phyloP scores from a whole-genome alignment of 2,329 filamentous ascomycete genomes.

The Cryphonectria japonica region DNA sequence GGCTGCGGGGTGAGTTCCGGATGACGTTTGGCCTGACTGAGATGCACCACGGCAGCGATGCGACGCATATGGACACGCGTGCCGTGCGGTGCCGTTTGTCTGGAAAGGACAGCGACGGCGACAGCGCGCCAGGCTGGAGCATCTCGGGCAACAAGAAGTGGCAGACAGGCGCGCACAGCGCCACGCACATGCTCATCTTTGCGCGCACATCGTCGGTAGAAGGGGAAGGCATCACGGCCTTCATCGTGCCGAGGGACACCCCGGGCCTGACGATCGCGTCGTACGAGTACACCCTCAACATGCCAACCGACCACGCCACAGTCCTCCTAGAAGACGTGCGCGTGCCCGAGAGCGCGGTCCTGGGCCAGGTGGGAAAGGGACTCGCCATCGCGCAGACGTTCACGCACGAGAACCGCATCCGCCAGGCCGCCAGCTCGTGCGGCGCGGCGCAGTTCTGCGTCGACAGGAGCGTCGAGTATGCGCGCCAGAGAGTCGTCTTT shows the following conservation, averaged over 20 bases:
- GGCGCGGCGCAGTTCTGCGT: constrained; percentile 65
- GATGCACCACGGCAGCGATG: constrained; percentile 64
- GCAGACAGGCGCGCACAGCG: constrained; percentile 66
- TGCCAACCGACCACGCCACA: constrained; percentile 69
- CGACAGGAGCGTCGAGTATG: constrained; percentile 59
- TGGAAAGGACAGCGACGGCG: constrained; percentile 17
- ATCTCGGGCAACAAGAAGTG: constrained; percentile 66
- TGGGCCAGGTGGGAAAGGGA: constrained; percentile 57
- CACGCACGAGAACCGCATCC: constrained; percentile 67
- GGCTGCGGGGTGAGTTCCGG: constrained; percentile 56
- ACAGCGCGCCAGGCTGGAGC: constrained; percentile 52
- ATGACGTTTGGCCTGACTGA: constrained; percentile 67
- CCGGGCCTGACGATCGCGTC: constrained; percentile 57
- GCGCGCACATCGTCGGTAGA: constrained; percentile 57
- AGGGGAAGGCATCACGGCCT: constrained; percentile 62
- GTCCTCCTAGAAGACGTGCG: constrained; percentile 60
- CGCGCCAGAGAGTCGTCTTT: constrained; percentile 57
- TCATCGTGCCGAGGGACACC: constrained; percentile 58
- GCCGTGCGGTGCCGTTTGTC: constrained; percentile 47
- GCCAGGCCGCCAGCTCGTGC: constrained; percentile 65
- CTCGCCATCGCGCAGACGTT: constrained; percentile 67
- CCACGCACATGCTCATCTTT: constrained; percentile 66
- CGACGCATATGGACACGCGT: constrained; percentile 63
- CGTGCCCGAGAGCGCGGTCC: constrained; percentile 55
- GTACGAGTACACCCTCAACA: constrained; percentile 69